Evolutionary conservation across 306 rosid genomes (phyloP), one percentile per base, ranked within the genome.

Genomic region (Delonix regia): DNA sequence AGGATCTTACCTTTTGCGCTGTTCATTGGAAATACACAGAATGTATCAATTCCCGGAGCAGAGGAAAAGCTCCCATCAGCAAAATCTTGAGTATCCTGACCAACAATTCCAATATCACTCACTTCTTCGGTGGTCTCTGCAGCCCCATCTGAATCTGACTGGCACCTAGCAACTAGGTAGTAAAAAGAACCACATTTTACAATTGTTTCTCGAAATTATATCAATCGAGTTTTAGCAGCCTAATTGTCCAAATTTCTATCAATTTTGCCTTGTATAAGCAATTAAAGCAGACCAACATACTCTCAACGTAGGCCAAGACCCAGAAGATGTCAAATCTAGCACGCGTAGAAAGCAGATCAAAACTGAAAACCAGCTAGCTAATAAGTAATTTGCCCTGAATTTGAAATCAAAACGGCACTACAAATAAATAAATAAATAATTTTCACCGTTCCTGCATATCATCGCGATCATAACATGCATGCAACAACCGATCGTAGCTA

Each of bases 11-110:
- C 27, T 86, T 71, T 85, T 21, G 93, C 97, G 1, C 80, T 76
- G 51, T 95, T 95, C 82, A 89, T 93, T 0, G 99, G 97, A 64
- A 95, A 93, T 51, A 95, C 86, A 33, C 88, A 81, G 67, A 89
- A 56, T 10, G 97, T 93, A 30, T 91, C 91, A 68, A 93, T 86
- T 74, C 97, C 99, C 0, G 94, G 91, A 67, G 98, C 98, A 49
- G 97, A 73, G 74, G 85, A 18, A 62, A 79, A 89, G 80, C 9
- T 88, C 63, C 57, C 92, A 70, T 88, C 93, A 41, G 87, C 90
- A 74, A 81, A 87, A 82, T 91, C 96, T 77, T 88, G 97, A 24
- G 28, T 86, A 82, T 91, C 92, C 59, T 92, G 97, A 24, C 89
- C 96, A 55, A 91, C 94, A 4, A 88, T 76, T 42, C 99, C 99